Conservation (phyloP, 148 eudicot genomes). For the Suaeda aralocaspica region DNA sequence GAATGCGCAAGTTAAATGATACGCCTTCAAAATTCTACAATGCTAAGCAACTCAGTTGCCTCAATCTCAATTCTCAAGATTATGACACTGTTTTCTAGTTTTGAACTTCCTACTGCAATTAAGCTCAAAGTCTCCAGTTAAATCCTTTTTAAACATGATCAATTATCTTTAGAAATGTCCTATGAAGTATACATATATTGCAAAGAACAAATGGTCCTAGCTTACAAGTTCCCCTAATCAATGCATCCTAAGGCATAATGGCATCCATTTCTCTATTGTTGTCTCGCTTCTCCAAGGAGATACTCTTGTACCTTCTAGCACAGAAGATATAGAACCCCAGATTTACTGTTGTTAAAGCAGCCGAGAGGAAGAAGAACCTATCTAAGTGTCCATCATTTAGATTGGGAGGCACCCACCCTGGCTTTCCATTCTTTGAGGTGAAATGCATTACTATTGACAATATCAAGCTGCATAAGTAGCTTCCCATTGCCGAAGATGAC, state of each 20-base stretch:
- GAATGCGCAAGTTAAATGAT: not conserved
- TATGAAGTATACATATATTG: constrained; percentile 10
- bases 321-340: constrained; percentile 40
- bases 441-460: constrained; percentile 45
- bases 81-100: constrained; percentile 1
- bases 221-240: not conserved
- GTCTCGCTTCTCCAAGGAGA: constrained; percentile 34
- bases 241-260: constrained; percentile 19
- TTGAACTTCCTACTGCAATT: constrained; percentile 15
- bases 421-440: constrained; percentile 39
- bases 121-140: constrained; percentile 11
- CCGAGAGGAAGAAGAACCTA: constrained; percentile 49
- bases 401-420: constrained; percentile 60
- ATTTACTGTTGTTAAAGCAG: constrained; percentile 40
- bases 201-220: constrained; percentile 10
- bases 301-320: constrained; percentile 47
- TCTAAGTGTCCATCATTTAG: constrained; percentile 52
- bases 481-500: constrained; percentile 56
- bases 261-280: constrained; percentile 23
- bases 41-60: not conserved
- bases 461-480: constrained; percentile 44
- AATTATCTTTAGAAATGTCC: not conserved
- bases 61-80: constrained; percentile 8
- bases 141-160: not conserved
- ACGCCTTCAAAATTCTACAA: not conserved